Evolutionary conservation across 305 asterid species (phyloP).

Genomic region (Fraxinus dipetala): DNA sequence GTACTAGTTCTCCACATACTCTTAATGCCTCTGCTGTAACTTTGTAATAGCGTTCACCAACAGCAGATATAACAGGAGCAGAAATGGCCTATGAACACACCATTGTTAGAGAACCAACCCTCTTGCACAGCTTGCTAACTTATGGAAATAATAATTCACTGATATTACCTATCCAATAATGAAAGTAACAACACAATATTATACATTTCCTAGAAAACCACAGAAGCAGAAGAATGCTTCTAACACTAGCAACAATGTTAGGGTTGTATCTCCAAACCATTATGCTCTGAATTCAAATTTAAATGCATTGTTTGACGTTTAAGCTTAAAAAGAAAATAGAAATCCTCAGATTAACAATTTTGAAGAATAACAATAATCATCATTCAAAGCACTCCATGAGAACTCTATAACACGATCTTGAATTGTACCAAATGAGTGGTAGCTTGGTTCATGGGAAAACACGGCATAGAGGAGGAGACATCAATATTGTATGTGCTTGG

Average conservation of each 20-base stretch:
- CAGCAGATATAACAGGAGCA: slow-evolving; percentile 91
- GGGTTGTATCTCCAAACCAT: background rate
- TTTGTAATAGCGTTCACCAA: slow-evolving; percentile 92
- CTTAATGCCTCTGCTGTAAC: slow-evolving; percentile 98
- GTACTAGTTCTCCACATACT: slow-evolving; percentile 97
- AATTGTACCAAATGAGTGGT: background rate
- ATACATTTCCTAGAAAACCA: background rate
- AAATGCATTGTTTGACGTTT: background rate
- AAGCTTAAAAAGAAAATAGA: background rate
- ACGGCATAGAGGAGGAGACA: background rate
- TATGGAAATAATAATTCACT: background rate
- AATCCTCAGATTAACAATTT: background rate
- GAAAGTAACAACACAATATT: background rate
- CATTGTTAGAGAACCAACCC: slow-evolving; percentile 20
- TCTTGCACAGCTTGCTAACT: slow-evolving; percentile 18
- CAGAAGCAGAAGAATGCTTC: background rate
- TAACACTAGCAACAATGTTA: background rate
- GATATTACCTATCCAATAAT: background rate
- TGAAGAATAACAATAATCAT: background rate
- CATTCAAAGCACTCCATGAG: background rate
- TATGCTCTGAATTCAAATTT: background rate
- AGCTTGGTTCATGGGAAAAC: background rate
- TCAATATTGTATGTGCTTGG: background rate
- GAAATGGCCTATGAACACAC: slow-evolving; percentile 64
- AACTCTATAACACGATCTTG: background rate